Base-by-base conservation (phyloP, 768 basidiomycete genomes). In the Tubosaeta brunneosetosa region DNA sequence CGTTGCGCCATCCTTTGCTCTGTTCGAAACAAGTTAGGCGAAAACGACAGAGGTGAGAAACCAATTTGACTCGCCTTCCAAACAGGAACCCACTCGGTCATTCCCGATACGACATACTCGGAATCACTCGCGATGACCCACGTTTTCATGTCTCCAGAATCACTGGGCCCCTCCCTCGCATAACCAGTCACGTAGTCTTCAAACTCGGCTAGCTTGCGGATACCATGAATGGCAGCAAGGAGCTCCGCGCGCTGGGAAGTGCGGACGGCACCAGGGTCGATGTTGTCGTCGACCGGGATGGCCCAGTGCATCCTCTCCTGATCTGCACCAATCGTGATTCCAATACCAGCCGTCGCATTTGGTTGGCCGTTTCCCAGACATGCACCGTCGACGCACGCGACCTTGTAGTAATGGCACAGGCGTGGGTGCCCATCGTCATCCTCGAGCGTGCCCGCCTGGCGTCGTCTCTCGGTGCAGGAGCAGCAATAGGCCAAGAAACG, bases 211-310 rank as follows among this genome's bases (percentile, higher is more conserved):
- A 64, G 11, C 19, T 58, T 45, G 19, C 33, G 10, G 33, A 73
- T 44, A 9, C 66, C 69, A 17, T 64, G 40, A 3, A 70, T 52
- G 0, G 68, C 68, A 16, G 68, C 71, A 13, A 70, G 59, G 4
- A 72, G 62, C 53, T 72, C 70, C 2, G 71, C 68, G 10, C 68
- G 68, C 56, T 71, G 71, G 45, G 54, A 71, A 1, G 70, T 70
- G 22, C 64, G 53, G 5, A 51, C 38, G 11, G 47, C n/a, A 5
- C 43, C 47, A 2, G 58, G 54, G 47, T 68, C 68, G 1, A 67
- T 42, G 1, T 32, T 52, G 11, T 65, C 61, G 12, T 62, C 60
- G 22, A 72, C 47, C 16, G 64, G 60, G 38, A 69, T 56, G 12
- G 60, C 55, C 57, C 61, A 62, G 1, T 66, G 59, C 38, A 66